These are phyloP conservation scores for Eutrema japonicum DNA, from an alignment of 345 rosid species.

Conservation along the genomic window DNA sequence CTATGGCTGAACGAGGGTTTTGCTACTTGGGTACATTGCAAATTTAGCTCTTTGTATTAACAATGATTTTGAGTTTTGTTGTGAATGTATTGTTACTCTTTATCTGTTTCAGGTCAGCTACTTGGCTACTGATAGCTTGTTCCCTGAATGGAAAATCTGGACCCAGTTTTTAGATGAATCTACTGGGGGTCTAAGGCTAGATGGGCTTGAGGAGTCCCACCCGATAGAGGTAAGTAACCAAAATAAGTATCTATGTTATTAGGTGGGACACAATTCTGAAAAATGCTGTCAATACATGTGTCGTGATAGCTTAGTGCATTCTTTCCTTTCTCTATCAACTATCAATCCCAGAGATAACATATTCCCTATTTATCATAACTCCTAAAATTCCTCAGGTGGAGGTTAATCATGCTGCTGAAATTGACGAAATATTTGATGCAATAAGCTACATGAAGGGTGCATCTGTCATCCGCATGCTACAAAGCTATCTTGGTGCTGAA, in stretches of 20 bases:
- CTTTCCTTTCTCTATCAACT: background rate
- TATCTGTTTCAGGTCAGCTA: conserved; percentile 80
- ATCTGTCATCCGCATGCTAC: conserved; percentile 91
- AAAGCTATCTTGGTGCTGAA: conserved; percentile 96
- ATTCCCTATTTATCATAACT: conserved; percentile 21
- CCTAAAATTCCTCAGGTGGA: conserved; percentile 61
- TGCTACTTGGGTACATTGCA: conserved; percentile 89
- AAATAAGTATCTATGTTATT: conserved; percentile 4
- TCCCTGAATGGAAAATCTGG: conserved; percentile 99
- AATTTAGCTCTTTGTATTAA: conserved; percentile 27
- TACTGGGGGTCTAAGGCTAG: conserved; percentile 84
- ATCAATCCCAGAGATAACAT: conserved; percentile 3
- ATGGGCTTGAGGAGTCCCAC: conserved; percentile 95
- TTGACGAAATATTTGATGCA: conserved; percentile 93
- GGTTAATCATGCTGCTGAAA: conserved; percentile 85
- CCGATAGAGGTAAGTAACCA: conserved; percentile 92
- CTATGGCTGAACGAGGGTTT: conserved; percentile 99
- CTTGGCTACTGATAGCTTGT: conserved; percentile 85
- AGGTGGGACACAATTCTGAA: conserved; percentile 2
- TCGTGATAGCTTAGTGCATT: background rate
- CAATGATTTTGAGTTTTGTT: conserved; percentile 16
- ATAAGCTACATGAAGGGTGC: conserved; percentile 97
- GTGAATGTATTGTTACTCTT: conserved; percentile 19
- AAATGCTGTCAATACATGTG: conserved; percentile 13
- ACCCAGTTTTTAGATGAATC: conserved; percentile 94